These are phyloP conservation scores for Hirsutella minnesotensis DNA, from an alignment of 2,329 filamentous ascomycete genomes.

Conservation along the genomic window DNA sequence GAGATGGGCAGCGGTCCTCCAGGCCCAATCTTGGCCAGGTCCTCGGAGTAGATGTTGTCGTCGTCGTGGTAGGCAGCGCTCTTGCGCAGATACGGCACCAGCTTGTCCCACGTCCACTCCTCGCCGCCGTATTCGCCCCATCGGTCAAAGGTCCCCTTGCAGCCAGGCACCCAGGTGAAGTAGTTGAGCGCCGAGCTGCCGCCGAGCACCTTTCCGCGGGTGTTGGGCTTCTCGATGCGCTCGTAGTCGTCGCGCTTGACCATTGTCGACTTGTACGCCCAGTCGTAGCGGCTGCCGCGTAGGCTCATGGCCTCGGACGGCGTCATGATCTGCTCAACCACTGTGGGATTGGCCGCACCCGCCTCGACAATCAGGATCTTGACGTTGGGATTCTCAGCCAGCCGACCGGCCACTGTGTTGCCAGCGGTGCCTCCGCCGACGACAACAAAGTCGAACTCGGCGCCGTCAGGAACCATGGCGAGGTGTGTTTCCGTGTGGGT, in stretches of 20 bases:
- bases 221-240: slow-evolving; percentile 51
- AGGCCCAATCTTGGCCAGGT: slow-evolving; percentile 37
- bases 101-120: slow-evolving; percentile 45
- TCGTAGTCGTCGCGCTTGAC: slow-evolving; percentile 47
- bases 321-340: slow-evolving; percentile 39
- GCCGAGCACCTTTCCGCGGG: slow-evolving; percentile 46
- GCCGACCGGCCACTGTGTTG: slow-evolving; percentile 22
- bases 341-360: slow-evolving; percentile 32
- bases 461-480: slow-evolving; percentile 3
- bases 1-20: slow-evolving; percentile 41
- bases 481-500: neutral
- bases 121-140: slow-evolving; percentile 64
- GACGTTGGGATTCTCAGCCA: slow-evolving; percentile 24
- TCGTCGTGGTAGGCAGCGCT: slow-evolving; percentile 47
- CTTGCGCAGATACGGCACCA: slow-evolving; percentile 41
- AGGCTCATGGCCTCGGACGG: slow-evolving; percentile 41
- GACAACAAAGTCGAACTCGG: slow-evolving; percentile 18
- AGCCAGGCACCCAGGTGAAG: slow-evolving; percentile 51
- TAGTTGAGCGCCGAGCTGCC: slow-evolving; percentile 50
- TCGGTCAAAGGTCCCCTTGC: slow-evolving; percentile 49
- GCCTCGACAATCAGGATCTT: slow-evolving; percentile 35
- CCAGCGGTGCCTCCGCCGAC: slow-evolving; percentile 24
- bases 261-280: slow-evolving; percentile 50
- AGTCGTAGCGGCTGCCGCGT: slow-evolving; percentile 43
- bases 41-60: slow-evolving; percentile 26